These are phyloP conservation scores for Magnaporthales sp. DNA, from an alignment of 2,329 filamentous ascomycete species.

Conservation along the genomic window DNA sequence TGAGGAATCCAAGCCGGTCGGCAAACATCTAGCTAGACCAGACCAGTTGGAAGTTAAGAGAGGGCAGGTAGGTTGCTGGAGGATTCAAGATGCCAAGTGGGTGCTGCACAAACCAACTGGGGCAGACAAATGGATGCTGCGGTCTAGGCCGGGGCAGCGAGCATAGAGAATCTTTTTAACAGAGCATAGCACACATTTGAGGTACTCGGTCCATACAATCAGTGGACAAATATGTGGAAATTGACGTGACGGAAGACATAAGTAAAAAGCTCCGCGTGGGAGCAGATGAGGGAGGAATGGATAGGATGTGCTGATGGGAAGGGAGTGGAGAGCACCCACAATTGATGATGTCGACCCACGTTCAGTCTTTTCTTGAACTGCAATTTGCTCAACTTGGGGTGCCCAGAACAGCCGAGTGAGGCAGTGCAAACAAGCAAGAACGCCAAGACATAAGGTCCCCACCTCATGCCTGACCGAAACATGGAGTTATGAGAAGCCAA, in stretches of 20 bases:
- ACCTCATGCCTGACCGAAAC: not conserved
- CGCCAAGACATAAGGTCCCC: not conserved
- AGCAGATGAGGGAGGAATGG: not conserved
- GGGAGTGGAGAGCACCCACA: not conserved
- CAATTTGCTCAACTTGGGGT: not conserved
- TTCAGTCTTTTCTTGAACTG: not conserved
- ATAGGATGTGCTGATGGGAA: not conserved
- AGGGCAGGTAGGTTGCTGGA: not conserved
- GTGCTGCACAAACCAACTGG: not conserved
- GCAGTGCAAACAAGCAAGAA: conserved; percentile 1
- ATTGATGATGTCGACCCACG: not conserved
- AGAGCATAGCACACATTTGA: not conserved
- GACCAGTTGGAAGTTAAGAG: not conserved
- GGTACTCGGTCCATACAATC: not conserved
- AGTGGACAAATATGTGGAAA: not conserved
- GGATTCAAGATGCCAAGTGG: not conserved
- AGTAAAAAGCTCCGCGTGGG: too few relatives aligned
- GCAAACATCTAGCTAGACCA: not conserved
- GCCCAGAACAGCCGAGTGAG: conserved; percentile 1
- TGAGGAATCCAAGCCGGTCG: not conserved
- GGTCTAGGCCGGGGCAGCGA: not conserved
- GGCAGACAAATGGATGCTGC: not conserved
- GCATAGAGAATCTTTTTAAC: not conserved
- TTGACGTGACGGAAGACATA: not conserved
- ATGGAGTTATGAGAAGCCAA: not conserved